These are phyloP conservation scores for Calycina marina DNA, from an alignment of 2,329 filamentous ascomycete genomes.

Conservation along the genomic window DNA sequence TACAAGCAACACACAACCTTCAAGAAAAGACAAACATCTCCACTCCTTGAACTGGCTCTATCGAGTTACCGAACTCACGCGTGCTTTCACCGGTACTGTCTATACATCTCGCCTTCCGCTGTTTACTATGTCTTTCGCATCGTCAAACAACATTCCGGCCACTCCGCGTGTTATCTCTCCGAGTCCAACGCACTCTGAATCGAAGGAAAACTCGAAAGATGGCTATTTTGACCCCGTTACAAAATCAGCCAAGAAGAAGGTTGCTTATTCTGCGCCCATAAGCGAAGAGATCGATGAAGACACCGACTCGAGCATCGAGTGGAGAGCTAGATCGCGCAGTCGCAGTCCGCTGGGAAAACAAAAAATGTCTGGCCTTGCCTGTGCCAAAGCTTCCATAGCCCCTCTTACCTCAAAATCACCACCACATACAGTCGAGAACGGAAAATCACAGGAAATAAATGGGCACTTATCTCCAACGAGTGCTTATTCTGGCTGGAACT, in stretches of 20 bases:
- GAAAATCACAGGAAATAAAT: constrained; percentile 32
- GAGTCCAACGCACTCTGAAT: constrained; percentile 59
- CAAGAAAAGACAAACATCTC: constrained; percentile 38
- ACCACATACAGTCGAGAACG: constrained; percentile 12
- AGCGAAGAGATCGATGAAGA: constrained; percentile 40
- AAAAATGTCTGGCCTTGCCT: constrained; percentile 37
- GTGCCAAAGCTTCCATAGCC: constrained; percentile 29
- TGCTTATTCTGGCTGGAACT: constrained; percentile 53
- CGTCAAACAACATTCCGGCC: constrained; percentile 44
- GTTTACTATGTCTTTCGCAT: constrained; percentile 28
- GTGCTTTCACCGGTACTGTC: constrained; percentile 41
- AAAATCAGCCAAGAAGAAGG: constrained; percentile 53
- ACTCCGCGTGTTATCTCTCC: constrained; percentile 84
- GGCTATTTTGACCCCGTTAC: constrained; percentile 63
- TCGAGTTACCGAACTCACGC: constrained; percentile 32
- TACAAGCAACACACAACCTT: constrained; percentile 22
- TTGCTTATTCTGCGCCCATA: constrained; percentile 43
- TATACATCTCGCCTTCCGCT: constrained; percentile 41
- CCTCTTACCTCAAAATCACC: constrained; percentile 22
- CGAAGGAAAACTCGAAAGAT: constrained; percentile 33
- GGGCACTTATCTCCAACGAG: constrained; percentile 55
- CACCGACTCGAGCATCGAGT: constrained; percentile 13
- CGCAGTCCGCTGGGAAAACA: constrained; percentile 26
- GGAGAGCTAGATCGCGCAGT: constrained; percentile 21
- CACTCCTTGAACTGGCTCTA: constrained; percentile 33